A percentile compares a stretch with the other conserved stretches of the same genome.
Conservation (phyloP, 805 yeast species). For the Metschnikowia cerradonensis region DNA sequence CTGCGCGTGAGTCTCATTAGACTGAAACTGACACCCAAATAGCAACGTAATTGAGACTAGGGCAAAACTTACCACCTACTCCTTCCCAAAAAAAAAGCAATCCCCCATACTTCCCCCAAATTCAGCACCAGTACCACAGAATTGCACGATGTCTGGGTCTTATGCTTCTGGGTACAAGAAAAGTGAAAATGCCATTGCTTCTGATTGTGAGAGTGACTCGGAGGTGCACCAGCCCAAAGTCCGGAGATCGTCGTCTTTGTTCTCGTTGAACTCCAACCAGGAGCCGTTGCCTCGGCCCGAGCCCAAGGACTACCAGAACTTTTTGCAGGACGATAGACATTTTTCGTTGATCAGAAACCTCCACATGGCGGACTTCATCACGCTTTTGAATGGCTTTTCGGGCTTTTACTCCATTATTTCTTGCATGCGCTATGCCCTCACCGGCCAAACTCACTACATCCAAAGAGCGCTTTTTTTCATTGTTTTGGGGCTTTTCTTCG, state of each 20-base stretch:
- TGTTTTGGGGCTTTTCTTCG: slow-evolving; percentile 89
- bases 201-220: slow-evolving; percentile 34
- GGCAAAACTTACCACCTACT: not conserved
- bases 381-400: slow-evolving; percentile 87
- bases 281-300: slow-evolving; percentile 76
- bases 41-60: slow-evolving; percentile 1
- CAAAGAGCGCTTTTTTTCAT: slow-evolving; percentile 89
- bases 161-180: slow-evolving; percentile 20
- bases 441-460: slow-evolving; percentile 63
- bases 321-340: slow-evolving; percentile 80
- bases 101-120: not conserved
- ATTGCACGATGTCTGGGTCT: slow-evolving; percentile 15
- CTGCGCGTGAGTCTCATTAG: not conserved
- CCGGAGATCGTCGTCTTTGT: slow-evolving; percentile 52
- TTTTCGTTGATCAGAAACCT: slow-evolving; percentile 80
- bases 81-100: not conserved
- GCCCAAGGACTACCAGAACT: slow-evolving; percentile 69
- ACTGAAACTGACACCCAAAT: slow-evolving; percentile 1
- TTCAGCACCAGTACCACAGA: not conserved
- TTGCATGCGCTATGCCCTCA: slow-evolving; percentile 74
- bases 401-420: slow-evolving; percentile 90
- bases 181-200: slow-evolving; percentile 33
- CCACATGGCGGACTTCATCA: slow-evolving; percentile 95
- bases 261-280: slow-evolving; percentile 47
- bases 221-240: slow-evolving; percentile 24